A percentile compares a stretch with the other conserved stretches of the same genome.
phyloP scores from a whole-genome alignment of 164 flowering plant species.

The Berberis vulgaris region DNA sequence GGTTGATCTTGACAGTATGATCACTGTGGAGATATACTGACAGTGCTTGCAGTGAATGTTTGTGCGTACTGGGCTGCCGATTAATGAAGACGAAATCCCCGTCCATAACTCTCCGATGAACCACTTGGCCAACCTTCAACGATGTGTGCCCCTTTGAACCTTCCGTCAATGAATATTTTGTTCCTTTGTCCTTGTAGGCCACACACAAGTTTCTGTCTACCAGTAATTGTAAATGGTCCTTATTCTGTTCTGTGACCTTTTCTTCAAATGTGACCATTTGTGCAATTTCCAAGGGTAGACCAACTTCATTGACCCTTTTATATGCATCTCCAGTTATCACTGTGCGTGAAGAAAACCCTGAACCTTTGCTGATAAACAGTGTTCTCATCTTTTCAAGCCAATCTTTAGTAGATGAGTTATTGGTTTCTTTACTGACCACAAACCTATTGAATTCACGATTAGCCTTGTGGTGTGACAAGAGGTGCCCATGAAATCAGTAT shows the following conservation, averaged over 20 bases:
- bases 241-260: conserved; percentile 61
- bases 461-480: too few species aligned
- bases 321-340: conserved; percentile 92
- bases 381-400: conserved; percentile 94
- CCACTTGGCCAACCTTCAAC: conserved; percentile 67
- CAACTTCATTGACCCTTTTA: conserved; percentile 60
- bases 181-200: conserved; percentile 56
- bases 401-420: conserved; percentile 53
- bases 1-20: conserved; percentile 83
- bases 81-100: conserved; percentile 89
- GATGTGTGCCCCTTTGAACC: conserved; percentile 77
- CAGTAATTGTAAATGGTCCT: conserved; percentile 46
- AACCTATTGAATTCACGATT: not conserved
- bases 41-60: conserved; percentile 88
- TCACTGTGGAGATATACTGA: conserved; percentile 76
- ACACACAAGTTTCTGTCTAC: conserved; percentile 75
- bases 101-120: conserved; percentile 75
- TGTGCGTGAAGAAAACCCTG: conserved; percentile 88
- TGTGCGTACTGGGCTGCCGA: conserved; percentile 94
- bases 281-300: conserved; percentile 79
- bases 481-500: too few species aligned
- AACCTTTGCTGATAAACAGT: conserved; percentile 77
- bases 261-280: conserved; percentile 87
- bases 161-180: conserved; percentile 66
- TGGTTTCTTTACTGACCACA: conserved; percentile 22